These are phyloP conservation scores for Gymnopilus dilepis DNA, from an alignment of 768 basidiomycete species.

Conservation along the genomic window DNA sequence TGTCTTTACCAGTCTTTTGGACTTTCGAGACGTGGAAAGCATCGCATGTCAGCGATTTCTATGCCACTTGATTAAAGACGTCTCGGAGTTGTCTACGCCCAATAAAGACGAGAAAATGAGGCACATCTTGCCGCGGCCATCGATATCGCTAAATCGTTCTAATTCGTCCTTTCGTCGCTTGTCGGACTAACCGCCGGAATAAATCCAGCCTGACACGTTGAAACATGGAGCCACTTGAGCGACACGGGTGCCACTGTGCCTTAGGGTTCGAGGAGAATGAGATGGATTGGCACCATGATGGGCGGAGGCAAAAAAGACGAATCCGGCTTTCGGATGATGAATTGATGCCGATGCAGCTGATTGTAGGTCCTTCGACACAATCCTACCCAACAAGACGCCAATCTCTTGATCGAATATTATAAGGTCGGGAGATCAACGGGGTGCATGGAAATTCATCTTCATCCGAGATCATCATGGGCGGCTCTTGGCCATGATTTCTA, in stretches of 20 bases:
- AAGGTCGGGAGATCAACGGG: constrained; percentile 4
- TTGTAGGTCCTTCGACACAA: neutral
- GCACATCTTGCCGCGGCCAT: neutral
- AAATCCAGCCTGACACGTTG: neutral
- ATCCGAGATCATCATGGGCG: constrained; percentile 4
- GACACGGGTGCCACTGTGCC: constrained; percentile 1
- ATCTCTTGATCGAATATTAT: constrained; percentile 3
- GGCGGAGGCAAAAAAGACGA: constrained; percentile 9
- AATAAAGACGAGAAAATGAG: neutral
- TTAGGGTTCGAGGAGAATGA: constrained; percentile 3
- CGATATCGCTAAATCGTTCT: no score
- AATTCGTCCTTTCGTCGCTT: neutral
- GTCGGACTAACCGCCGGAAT: neutral
- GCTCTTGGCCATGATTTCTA: neutral
- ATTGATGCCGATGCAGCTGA: constrained; percentile 2
- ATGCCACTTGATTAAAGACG: neutral
- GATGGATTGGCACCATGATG: constrained; percentile 5
- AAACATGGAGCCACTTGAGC: neutral
- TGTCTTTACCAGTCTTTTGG: neutral
- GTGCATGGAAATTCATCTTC: neutral
- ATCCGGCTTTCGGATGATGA: neutral
- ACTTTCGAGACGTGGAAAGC: neutral
- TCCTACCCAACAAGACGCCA: neutral
- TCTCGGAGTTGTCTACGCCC: neutral
- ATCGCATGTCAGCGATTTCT: neutral